phyloP scores from a whole-genome alignment of 495 filamentous ascomycete species.

The Tricharina praecox region DNA sequence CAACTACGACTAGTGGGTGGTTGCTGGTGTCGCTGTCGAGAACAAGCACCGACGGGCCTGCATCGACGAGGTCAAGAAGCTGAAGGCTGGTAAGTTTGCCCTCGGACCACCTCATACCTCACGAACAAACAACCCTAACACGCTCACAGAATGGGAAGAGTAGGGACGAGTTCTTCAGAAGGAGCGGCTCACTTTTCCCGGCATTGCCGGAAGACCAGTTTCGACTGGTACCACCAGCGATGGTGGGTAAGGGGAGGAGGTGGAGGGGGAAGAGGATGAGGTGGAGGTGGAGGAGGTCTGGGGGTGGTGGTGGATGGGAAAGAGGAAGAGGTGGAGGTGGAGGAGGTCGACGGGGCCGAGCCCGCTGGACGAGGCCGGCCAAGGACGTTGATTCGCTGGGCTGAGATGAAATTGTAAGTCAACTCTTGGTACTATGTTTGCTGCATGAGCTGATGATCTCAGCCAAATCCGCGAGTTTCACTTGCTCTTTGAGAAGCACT shows the following conservation, averaged over 20 bases:
- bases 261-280: too few relatives aligned
- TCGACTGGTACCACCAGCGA: constrained; percentile 17
- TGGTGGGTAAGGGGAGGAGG: too few relatives aligned
- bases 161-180: constrained; percentile 15
- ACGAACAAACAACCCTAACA: constrained; percentile 7
- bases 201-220: constrained; percentile 9
- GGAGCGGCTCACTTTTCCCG: constrained; percentile 14
- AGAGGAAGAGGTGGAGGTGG: too few relatives aligned
- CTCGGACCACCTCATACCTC: neutral
- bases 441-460: neutral
- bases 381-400: constrained; percentile 13
- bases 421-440: neutral
- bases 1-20: constrained; percentile 12
- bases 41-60: constrained; percentile 8
- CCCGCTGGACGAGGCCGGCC: constrained; percentile 12
- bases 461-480: constrained; percentile 22
- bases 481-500: constrained; percentile 22
- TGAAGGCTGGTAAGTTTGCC: constrained; percentile 14
- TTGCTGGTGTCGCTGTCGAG: constrained; percentile 11
- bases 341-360: too few relatives aligned
- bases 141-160: constrained; percentile 16
- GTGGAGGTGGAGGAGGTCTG: too few relatives aligned
- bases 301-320: too few relatives aligned
- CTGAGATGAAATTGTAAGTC: constrained; percentile 18
- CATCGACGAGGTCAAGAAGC: constrained; percentile 11